Conservation (phyloP, 1,139 yeast species). For the Scheffersomyces lignicola region DNA sequence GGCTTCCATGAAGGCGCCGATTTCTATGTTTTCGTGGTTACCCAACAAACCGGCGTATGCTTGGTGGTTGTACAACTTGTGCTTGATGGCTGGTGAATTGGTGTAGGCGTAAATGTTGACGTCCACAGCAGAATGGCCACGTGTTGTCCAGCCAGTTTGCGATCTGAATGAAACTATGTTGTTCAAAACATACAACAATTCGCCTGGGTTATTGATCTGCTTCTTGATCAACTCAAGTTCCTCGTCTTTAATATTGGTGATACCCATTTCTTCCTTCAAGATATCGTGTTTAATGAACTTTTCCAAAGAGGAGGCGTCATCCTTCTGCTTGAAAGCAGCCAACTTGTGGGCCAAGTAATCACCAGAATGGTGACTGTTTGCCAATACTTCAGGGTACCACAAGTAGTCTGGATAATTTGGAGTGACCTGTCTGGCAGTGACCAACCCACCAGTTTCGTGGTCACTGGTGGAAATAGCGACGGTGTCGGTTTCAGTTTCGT, state of each 20-base stretch:
- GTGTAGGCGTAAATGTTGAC: conserved; percentile 80
- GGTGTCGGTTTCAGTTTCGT: conserved; percentile 66
- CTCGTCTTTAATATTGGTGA: conserved; percentile 49
- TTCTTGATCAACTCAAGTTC: conserved; percentile 42
- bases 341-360: conserved; percentile 53
- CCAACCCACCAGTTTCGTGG: conserved; percentile 90
- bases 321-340: conserved; percentile 21
- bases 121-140: conserved; percentile 89
- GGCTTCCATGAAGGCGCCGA: conserved; percentile 68
- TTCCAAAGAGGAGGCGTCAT: conserved; percentile 28
- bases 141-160: conserved; percentile 86
- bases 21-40: conserved; percentile 79
- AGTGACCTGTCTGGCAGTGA: conserved; percentile 69
- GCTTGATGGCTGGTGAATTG: conserved; percentile 45
- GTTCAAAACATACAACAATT: conserved; percentile 38
- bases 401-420: conserved; percentile 48
- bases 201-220: conserved; percentile 17
- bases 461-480: conserved; percentile 78
- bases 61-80: conserved; percentile 27
- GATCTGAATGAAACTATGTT: conserved; percentile 68
- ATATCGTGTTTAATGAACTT: conserved; percentile 51
- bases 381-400: conserved; percentile 80
- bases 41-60: conserved; percentile 60
- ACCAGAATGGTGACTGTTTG: conserved; percentile 69
- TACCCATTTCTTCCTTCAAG: conserved; percentile 57